A percentile compares a stretch with the other conserved stretches of the same genome.
Conservation (phyloP, 2,329 filamentous ascomycete genomes). For the Ophiostoma montium region DNA sequence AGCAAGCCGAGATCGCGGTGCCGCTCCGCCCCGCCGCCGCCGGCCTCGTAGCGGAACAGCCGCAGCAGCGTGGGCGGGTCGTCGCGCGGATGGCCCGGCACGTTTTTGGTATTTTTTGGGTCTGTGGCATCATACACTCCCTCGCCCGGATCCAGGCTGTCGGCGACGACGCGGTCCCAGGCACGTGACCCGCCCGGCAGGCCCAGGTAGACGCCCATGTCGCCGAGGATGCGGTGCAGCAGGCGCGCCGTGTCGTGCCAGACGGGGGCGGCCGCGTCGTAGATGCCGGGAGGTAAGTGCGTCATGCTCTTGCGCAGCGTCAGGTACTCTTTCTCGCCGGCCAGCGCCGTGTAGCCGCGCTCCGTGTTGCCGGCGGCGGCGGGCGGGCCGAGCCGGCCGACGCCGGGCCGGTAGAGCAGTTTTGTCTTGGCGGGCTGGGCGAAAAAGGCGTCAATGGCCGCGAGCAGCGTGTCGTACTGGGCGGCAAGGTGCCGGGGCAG, state of each 20-base stretch:
- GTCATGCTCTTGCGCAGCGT: constrained; percentile 13
- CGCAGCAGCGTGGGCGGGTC: constrained; percentile 15
- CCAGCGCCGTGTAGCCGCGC: constrained; percentile 10
- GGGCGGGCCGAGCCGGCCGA: constrained; percentile 3
- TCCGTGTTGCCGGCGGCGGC: constrained; percentile 9
- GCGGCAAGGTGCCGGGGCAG: constrained; percentile 9
- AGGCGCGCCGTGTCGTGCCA: constrained; percentile 14
- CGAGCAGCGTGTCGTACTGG: constrained; percentile 6
- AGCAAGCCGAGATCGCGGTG: constrained; percentile 15
- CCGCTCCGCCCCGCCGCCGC: constrained; percentile 13
- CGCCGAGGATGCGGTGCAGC: constrained; percentile 14
- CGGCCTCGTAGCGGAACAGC: constrained; percentile 14
- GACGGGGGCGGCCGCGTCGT: constrained; percentile 2
- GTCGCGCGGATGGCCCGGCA: constrained; percentile 3
- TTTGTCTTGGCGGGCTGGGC: constrained; percentile 6
- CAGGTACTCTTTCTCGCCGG: constrained; percentile 15
- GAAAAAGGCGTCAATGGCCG: constrained; percentile 11
- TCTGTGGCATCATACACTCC: background rate
- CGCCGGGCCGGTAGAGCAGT: constrained; percentile 6
- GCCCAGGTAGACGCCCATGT: constrained; percentile 10
- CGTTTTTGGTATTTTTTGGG: background rate
- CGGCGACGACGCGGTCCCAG: constrained; percentile 10
- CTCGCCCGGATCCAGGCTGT: constrained; percentile 9
- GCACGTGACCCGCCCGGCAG: constrained; percentile 6
- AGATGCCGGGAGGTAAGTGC: constrained; percentile 6